Percentiles rank a stretch among this genome's conserved stretches.
phyloP scores from a whole-genome alignment of 768 basidiomycete genomes.

The Serendipita sp. region DNA sequence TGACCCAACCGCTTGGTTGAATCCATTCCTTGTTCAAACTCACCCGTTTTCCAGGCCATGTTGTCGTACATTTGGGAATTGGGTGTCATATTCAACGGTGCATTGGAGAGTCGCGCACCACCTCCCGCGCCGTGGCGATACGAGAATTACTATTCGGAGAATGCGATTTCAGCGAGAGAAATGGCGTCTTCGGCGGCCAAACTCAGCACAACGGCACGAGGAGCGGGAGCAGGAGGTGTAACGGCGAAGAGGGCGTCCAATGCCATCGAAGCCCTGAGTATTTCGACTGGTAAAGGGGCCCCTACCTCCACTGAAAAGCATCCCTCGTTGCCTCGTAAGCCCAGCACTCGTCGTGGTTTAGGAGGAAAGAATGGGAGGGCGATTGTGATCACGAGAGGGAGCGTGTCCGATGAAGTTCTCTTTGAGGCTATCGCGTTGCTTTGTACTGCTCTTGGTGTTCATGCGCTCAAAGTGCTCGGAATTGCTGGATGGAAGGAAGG shows the following conservation, averaged over 20 bases:
- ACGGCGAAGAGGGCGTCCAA: neutral
- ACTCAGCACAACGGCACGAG: neutral
- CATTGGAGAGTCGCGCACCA: neutral
- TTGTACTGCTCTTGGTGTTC: neutral
- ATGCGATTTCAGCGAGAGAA: neutral
- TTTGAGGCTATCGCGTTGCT: constrained; percentile 2
- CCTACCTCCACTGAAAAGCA: neutral
- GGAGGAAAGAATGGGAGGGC: neutral
- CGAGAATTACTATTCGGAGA: neutral
- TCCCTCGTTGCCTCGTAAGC: too few relatives aligned
- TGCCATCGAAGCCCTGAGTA: neutral
- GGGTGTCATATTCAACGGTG: neutral
- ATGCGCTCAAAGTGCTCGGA: neutral
- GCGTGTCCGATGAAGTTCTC: neutral
- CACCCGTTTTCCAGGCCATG: neutral
- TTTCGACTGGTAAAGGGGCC: neutral
- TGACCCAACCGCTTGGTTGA: neutral
- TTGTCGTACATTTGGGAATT: neutral
- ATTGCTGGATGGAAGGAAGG: neutral
- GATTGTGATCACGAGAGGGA: neutral
- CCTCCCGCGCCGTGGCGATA: neutral
- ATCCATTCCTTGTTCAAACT: neutral
- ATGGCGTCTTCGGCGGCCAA: neutral
- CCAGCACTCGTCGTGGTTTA: too few relatives aligned
- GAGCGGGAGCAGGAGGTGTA: neutral